These are phyloP conservation scores for Talaromyces liani DNA, from an alignment of 495 filamentous ascomycete species.

Conservation along the genomic window DNA sequence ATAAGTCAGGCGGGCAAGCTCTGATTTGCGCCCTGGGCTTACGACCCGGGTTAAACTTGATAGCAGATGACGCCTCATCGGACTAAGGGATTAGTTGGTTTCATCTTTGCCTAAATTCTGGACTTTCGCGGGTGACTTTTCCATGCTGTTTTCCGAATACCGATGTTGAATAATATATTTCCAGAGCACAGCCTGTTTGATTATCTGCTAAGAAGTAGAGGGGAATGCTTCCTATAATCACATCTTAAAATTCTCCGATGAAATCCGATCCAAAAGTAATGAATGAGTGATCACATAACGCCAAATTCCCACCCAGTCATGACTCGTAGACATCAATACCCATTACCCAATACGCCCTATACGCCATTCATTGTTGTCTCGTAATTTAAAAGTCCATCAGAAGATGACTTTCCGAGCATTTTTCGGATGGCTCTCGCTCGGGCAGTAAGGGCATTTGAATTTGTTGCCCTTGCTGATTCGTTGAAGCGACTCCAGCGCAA, in stretches of 20 bases:
- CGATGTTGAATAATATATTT: neutral
- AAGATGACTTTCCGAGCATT: slow-evolving; percentile 68
- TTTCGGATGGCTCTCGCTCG: slow-evolving; percentile 65
- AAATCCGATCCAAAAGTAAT: neutral
- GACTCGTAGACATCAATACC: neutral
- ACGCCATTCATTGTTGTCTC: neutral
- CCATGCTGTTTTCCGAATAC: neutral
- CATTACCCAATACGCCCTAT: neutral
- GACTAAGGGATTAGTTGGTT: neutral
- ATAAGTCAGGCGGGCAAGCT: neutral
- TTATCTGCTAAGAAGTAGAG: neutral
- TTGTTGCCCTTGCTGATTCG: slow-evolving; percentile 66
- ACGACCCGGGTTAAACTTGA: neutral
- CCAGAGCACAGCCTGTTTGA: neutral
- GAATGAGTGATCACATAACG: neutral
- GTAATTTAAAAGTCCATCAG: slow-evolving; percentile 23
- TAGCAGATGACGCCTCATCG: neutral
- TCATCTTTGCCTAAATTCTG: neutral
- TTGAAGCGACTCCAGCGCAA: slow-evolving; percentile 74
- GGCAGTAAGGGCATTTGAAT: slow-evolving; percentile 97
- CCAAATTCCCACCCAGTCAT: neutral
- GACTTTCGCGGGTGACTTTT: neutral
- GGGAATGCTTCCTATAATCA: neutral
- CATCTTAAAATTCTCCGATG: neutral
- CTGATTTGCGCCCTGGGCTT: neutral